Conservation (phyloP, 23 red algal species). For the Gracilaria caudata region DNA sequence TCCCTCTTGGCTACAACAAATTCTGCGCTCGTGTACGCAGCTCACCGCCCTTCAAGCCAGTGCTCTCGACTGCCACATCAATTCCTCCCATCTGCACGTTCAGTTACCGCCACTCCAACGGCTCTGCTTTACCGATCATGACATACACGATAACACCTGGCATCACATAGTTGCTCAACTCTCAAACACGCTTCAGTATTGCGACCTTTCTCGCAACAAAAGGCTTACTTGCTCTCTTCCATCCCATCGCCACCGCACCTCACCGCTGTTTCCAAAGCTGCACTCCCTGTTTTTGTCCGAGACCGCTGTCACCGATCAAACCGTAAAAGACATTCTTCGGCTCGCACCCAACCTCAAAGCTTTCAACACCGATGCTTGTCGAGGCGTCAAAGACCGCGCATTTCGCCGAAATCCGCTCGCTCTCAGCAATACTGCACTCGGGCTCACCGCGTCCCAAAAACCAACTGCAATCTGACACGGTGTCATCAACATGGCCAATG, state of each 20-base stretch:
- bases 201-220: conserved; percentile 6
- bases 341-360: neutral
- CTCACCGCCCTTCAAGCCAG: neutral
- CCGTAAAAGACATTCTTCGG: neutral
- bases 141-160: neutral
- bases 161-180: neutral
- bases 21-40: neutral
- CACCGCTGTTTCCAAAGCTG: neutral
- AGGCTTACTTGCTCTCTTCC: neutral
- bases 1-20: neutral
- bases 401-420: conserved; percentile 9
- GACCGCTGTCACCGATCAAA: conserved; percentile 2
- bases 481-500: neutral
- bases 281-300: neutral
- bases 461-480: neutral
- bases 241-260: neutral
- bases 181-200: neutral
- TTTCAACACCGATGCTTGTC: neutral
- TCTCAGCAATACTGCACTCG: neutral
- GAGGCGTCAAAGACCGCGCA: neutral
- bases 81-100: neutral
- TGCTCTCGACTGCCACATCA: neutral
- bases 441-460: neutral
- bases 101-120: neutral
- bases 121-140: neutral